Evolutionary conservation across 2,329 filamentous ascomycete species (phyloP).

Genomic region (Rosellinia necatrix): DNA sequence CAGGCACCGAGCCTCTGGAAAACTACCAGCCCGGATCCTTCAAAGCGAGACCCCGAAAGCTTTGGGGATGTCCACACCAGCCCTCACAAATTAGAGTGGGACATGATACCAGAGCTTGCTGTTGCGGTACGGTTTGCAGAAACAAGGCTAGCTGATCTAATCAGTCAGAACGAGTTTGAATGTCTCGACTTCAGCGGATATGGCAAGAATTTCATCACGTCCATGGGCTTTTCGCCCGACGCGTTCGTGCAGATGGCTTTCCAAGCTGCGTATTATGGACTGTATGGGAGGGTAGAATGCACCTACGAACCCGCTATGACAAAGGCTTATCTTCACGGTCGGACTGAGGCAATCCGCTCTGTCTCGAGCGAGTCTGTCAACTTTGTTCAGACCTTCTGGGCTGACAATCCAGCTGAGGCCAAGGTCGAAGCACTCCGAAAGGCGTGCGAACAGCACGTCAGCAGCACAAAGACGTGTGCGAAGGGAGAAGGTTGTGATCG

Average conservation of each 20-base stretch:
- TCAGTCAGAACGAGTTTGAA: conserved; percentile 95
- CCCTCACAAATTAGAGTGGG: conserved; percentile 96
- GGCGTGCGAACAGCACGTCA: conserved; percentile 82
- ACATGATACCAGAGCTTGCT: conserved; percentile 89
- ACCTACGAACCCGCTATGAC: conserved; percentile 99
- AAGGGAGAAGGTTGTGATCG: conserved; percentile 91
- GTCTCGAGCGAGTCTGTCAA: conserved; percentile 83
- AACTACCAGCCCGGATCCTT: conserved; percentile 86
- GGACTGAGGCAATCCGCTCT: conserved; percentile 89
- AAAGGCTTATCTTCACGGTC: conserved; percentile 88
- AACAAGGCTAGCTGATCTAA: conserved; percentile 88
- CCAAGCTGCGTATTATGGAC: conserved; percentile 95
- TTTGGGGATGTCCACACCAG: conserved; percentile 94
- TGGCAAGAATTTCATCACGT: conserved; percentile 97
- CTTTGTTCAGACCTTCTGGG: conserved; percentile 95
- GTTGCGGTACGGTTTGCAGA: conserved; percentile 95
- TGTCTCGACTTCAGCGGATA: conserved; percentile 88
- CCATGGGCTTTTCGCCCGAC: conserved; percentile 94
- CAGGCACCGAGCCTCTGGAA: conserved; percentile 91
- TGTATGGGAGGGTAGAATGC: conserved; percentile 92
- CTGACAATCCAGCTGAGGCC: conserved; percentile 77
- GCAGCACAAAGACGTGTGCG: conserved; percentile 80
- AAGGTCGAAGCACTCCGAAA: conserved; percentile 86
- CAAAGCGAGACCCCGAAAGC: conserved; percentile 86
- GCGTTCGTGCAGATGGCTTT: conserved; percentile 99